Percentiles rank a stretch among this genome's conserved stretches.
Evolutionary conservation across 1,284 basidiomycete genomes (phyloP).

Genomic region (Cystobasidium pallidum): DNA sequence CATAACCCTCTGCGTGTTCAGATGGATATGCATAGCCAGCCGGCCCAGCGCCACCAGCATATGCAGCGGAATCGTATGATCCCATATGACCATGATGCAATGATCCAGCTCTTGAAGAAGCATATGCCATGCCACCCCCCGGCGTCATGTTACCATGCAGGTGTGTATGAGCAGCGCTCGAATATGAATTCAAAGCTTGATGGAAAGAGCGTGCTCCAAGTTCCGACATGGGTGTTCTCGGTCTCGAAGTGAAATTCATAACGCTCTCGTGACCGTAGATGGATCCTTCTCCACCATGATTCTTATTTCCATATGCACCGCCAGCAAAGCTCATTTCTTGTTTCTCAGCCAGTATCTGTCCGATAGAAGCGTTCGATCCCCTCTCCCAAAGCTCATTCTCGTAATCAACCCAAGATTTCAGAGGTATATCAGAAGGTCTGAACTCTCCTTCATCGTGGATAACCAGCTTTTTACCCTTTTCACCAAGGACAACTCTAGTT

Average conservation of each 20-base stretch:
- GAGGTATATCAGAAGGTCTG: conserved; percentile 84
- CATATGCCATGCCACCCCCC: conserved; percentile 23
- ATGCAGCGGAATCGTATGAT: not conserved
- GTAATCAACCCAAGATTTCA: conserved; percentile 96
- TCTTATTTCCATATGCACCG: conserved; percentile 47
- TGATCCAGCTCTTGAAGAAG: conserved; percentile 36
- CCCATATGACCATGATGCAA: conserved; percentile 26
- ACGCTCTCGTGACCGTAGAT: conserved; percentile 46
- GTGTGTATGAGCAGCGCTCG: conserved; percentile 20
- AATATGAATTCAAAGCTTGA: conserved; percentile 40
- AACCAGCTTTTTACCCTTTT: conserved; percentile 84
- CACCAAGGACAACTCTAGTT: conserved; percentile 90
- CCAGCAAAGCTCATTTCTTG: conserved; percentile 38
- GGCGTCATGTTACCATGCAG: conserved; percentile 32
- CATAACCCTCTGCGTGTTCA: conserved; percentile 39
- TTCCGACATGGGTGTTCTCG: conserved; percentile 40
- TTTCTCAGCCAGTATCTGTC: conserved; percentile 30
- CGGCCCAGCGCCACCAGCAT: conserved; percentile 7
- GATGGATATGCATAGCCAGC: too few relatives aligned
- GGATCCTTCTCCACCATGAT: conserved; percentile 38
- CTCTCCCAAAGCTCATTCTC: conserved; percentile 97
- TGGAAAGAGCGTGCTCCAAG: conserved; percentile 39
- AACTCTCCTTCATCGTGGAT: conserved; percentile 95
- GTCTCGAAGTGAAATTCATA: conserved; percentile 30
- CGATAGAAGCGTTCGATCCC: conserved; percentile 59